These are phyloP conservation scores for Flaveria ramosissima DNA, from an alignment of 129 eudicot genomes.

Conservation along the genomic window DNA sequence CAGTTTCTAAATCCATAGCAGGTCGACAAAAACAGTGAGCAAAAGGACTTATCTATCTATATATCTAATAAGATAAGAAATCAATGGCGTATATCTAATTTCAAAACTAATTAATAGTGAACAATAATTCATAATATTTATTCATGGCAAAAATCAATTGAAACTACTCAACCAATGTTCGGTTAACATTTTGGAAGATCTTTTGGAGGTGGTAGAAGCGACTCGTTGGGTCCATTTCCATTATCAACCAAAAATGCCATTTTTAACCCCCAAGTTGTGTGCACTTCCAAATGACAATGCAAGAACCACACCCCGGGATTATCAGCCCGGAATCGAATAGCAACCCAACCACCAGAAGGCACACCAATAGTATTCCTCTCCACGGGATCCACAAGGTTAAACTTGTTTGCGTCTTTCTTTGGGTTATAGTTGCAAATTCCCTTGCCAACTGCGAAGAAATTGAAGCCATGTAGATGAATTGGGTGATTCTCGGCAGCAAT, in stretches of 20 bases:
- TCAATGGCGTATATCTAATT: too few relatives aligned
- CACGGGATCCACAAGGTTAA: conserved; percentile 66
- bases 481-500: conserved; percentile 71
- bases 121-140: background rate
- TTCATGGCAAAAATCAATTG: background rate
- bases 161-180: background rate
- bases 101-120: too few relatives aligned
- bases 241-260: conserved; percentile 77
- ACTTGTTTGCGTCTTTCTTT: conserved; percentile 51
- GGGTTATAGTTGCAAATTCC: conserved; percentile 61
- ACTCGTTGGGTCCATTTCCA: conserved; percentile 71
- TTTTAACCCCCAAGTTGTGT: conserved; percentile 65
- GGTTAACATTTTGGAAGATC: conserved; percentile 64
- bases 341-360: conserved; percentile 78
- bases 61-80: too few relatives aligned
- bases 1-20: too few relatives aligned
- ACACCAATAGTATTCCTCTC: conserved; percentile 76
- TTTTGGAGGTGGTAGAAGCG: conserved; percentile 63
- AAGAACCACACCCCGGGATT: conserved; percentile 84
- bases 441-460: conserved; percentile 60
- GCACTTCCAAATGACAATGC: conserved; percentile 78
- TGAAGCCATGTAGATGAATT: conserved; percentile 71
- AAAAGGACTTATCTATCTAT: too few relatives aligned
- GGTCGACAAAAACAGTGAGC: too few relatives aligned
- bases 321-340: conserved; percentile 70